A percentile compares a stretch with the other conserved stretches of the same genome.
Conservation (phyloP, 768 basidiomycete genomes). For the Xerocomellus intermedius region DNA sequence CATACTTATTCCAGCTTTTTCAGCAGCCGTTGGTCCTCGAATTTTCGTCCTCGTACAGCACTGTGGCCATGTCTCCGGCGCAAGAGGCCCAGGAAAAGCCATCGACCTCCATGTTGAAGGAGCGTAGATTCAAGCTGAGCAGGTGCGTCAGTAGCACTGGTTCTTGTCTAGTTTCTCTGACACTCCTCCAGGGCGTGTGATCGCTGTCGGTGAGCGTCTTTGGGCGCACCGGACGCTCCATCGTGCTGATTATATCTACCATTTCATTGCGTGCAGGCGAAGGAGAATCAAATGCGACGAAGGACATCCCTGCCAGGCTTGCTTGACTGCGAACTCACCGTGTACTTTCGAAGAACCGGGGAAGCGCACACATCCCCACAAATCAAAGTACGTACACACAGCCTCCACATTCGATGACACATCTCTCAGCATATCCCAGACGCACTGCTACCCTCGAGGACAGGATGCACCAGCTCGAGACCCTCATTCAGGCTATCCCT, state of each 20-base stretch:
- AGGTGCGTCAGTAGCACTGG: constrained; percentile 45
- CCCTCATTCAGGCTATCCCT: constrained; percentile 81
- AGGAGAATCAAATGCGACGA: constrained; percentile 87
- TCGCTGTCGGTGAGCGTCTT: constrained; percentile 73
- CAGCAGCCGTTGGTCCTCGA: background rate
- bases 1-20: constrained; percentile 30
- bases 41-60: constrained; percentile 12
- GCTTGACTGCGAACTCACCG: constrained; percentile 74
- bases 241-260: background rate
- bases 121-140: constrained; percentile 84
- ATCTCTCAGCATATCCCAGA: constrained; percentile 35
- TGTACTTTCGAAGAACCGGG: constrained; percentile 89
- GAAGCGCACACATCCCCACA: constrained; percentile 82
- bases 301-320: constrained; percentile 86
- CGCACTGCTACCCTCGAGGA: constrained; percentile 83
- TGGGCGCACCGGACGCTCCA: background rate
- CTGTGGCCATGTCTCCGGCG: constrained; percentile 27
- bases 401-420: constrained; percentile 2
- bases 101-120: constrained; percentile 59
- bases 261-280: constrained; percentile 44
- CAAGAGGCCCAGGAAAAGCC: constrained; percentile 44
- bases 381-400: constrained; percentile 69
- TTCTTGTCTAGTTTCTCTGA: constrained; percentile 2
- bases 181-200: constrained; percentile 70
- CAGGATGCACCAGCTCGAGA: constrained; percentile 85